Percentiles rank a stretch among this genome's conserved stretches.
phyloP scores from a whole-genome alignment of 2,329 filamentous ascomycete species.

The Hypoxylon sp. region DNA sequence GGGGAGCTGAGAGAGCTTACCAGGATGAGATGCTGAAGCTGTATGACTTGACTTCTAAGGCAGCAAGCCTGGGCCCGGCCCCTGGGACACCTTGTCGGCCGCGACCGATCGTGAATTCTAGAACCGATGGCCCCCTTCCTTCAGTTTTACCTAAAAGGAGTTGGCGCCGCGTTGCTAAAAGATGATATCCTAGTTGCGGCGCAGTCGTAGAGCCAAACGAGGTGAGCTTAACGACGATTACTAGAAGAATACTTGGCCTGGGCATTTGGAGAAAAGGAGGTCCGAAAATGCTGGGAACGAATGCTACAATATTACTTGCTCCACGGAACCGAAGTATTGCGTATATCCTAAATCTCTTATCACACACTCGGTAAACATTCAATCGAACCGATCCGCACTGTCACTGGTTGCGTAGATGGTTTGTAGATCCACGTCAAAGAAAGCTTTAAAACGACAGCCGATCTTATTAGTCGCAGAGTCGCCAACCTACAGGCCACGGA shows the following conservation, averaged over 20 bases:
- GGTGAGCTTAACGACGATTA: background rate
- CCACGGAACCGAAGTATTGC: no score
- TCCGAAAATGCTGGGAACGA: background rate
- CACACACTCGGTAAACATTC: no score
- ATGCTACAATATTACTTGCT: background rate
- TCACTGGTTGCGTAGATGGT: no score
- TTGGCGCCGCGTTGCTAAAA: background rate
- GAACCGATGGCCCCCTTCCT: constrained; percentile 59
- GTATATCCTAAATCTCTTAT: no score
- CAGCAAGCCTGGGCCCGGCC: constrained; percentile 57
- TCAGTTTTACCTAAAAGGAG: constrained; percentile 52
- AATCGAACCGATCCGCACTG: no score
- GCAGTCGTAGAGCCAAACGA: background rate
- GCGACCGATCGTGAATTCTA: constrained; percentile 56
- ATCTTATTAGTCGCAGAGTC: no score
- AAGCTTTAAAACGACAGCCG: no score
- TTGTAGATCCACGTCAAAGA: no score
- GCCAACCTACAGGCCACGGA: no score
- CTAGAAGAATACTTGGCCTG: background rate
- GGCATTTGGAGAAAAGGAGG: background rate
- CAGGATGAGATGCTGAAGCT: constrained; percentile 67
- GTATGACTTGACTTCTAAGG: constrained; percentile 65
- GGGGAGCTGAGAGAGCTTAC: constrained; percentile 65
- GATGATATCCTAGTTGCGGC: background rate
- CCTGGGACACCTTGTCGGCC: constrained; percentile 28